A percentile compares a stretch with the other conserved stretches of the same genome.
phyloP scores from a whole-genome alignment of 23 red algal genomes.

The Gracilariopsis chorda region DNA sequence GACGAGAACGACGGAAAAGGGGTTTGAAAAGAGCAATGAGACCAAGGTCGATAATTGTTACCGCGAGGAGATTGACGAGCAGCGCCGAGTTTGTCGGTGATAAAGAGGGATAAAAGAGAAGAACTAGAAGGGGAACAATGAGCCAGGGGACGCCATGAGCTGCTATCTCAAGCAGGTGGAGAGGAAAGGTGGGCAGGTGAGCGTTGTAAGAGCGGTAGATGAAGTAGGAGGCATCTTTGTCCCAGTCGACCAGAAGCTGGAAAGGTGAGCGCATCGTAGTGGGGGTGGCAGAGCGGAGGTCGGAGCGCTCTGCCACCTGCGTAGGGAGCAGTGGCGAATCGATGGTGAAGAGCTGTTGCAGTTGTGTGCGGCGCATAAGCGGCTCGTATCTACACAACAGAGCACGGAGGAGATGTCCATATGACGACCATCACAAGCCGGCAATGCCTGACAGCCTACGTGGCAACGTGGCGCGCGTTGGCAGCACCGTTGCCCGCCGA shows the following conservation, averaged over 20 bases:
- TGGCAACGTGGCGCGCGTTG: neutral
- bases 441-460: no score
- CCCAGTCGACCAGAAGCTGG: slow-evolving; percentile 39
- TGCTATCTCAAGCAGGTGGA: slow-evolving; percentile 48
- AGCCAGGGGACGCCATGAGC: slow-evolving; percentile 82
- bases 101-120: slow-evolving; percentile 12
- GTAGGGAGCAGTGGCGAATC: neutral
- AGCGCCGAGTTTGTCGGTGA: neutral
- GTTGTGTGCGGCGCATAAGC: neutral
- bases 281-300: neutral
- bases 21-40: slow-evolving; percentile 61
- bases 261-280: slow-evolving; percentile 8
- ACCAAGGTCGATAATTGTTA: slow-evolving; percentile 51
- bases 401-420: no score
- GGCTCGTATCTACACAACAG: no score
- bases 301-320: neutral
- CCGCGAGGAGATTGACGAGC: slow-evolving; percentile 35
- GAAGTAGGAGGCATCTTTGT: slow-evolving; percentile 38
- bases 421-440: no score
- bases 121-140: neutral
- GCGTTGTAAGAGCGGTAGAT: slow-evolving; percentile 51
- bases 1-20: slow-evolving; percentile 42
- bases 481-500: neutral
- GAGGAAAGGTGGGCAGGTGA: slow-evolving; percentile 14
- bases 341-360: neutral